Conservation (phyloP, 805 yeast species). For the Kodamaea neixiangensis region DNA sequence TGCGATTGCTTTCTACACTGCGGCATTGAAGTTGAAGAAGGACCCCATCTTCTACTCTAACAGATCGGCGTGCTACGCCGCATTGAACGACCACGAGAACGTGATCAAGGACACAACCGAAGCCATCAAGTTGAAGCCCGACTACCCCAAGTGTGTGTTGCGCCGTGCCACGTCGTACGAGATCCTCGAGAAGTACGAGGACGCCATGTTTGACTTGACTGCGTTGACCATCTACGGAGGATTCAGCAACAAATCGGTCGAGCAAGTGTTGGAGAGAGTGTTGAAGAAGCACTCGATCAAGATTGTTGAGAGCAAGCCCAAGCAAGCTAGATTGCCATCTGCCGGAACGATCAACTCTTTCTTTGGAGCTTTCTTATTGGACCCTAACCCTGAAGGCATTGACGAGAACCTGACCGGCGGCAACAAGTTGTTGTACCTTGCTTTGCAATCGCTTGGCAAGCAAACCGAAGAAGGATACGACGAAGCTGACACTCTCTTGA, state of each 20-base stretch:
- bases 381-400: constrained; percentile 50
- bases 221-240: constrained; percentile 86
- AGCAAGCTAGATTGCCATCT: constrained; percentile 67
- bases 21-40: constrained; percentile 70
- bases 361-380: constrained; percentile 78
- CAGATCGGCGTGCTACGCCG: constrained; percentile 94
- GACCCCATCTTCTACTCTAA: constrained; percentile 94
- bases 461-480: constrained; percentile 62
- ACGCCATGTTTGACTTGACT: constrained; percentile 90
- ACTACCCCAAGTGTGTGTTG: constrained; percentile 84
- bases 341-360: constrained; percentile 82
- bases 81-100: constrained; percentile 74
- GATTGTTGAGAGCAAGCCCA: constrained; percentile 58
- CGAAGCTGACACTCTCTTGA: constrained; percentile 57
- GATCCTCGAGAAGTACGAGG: constrained; percentile 70
- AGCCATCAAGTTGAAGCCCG: constrained; percentile 85
- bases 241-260: constrained; percentile 73
- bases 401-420: constrained; percentile 55
- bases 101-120: constrained; percentile 85
- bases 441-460: constrained; percentile 53
- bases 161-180: constrained; percentile 95
- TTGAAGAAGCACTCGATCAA: constrained; percentile 77
- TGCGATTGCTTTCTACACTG: constrained; percentile 80
- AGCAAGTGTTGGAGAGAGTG: constrained; percentile 82
- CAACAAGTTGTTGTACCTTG: constrained; percentile 65